Evolutionary conservation across 2,329 filamentous ascomycete genomes (phyloP), one percentile per base, ranked within the genome.

Genomic region (Sarocladium strictum): DNA sequence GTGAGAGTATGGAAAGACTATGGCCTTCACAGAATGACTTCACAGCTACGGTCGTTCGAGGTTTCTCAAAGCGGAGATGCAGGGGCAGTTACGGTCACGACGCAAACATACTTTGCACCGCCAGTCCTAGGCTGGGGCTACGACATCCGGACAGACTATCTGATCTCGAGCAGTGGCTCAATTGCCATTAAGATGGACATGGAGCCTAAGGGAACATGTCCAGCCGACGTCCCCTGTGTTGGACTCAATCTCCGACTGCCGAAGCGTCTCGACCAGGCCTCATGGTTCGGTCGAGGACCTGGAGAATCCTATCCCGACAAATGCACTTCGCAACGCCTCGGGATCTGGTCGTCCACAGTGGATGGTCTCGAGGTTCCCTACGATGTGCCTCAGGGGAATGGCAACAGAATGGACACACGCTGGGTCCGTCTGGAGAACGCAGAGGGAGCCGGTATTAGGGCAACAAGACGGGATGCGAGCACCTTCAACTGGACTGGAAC

Each of bases 301-400:
- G 82, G 80, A 9, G 84, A 87, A 65, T 78, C 76, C 7, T 88
- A 87, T 64, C 77, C 76, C 6, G 85, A 88, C 66, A 85, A 82
- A 69, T 77, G 78, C 56, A 61, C 72, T 2, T 75, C 80, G 1
- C 81, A 85, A 59, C 70, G 69, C 2, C 62, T 83, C 0, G 83
- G 78, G 1, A 70, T 80, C 38, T 82, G 73, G 65, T 64, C 62
- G 0, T 62, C 62, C 1, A 66, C 64, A 1, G 68, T 84, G 1
- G 70, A 73, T 1, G 73, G 77, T 0, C 71, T 88, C 24, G 77
- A 79, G 62, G 75, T 76, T 0, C 71, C 73, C 1, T 87, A 87
- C 61, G 85, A 89, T 17, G 81, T 83, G 21, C 85, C 85, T 0
- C 85, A 89, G 63, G 85, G 89, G 60, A 81, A 78, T 53, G 82